A percentile compares a stretch with the other conserved stretches of the same genome.
Evolutionary conservation across 768 basidiomycete genomes (phyloP).

Genomic region (Hericium rajendrae): DNA sequence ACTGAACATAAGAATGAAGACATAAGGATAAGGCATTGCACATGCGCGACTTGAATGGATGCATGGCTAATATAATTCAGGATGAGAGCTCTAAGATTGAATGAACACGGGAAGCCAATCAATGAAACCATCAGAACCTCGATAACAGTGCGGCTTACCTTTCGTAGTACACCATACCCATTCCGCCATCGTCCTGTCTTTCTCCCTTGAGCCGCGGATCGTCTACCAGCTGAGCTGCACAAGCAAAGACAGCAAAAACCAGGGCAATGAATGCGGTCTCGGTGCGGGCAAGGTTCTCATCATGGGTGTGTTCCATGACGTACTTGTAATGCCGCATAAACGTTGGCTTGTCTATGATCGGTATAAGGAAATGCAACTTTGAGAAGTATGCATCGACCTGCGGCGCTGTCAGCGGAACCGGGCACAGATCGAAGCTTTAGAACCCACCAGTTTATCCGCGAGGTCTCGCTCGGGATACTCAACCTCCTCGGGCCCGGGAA

Average conservation of each 20-base stretch:
- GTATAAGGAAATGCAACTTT: constrained; percentile 81
- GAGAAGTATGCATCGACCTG: constrained; percentile 85
- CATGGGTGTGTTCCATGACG: constrained; percentile 62
- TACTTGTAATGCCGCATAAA: constrained; percentile 65
- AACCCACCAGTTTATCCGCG: constrained; percentile 74
- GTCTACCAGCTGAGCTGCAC: constrained; percentile 69
- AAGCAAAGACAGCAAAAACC: constrained; percentile 86
- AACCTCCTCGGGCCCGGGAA: constrained; percentile 77
- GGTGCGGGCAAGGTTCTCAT: constrained; percentile 40
- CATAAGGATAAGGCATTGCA: constrained; percentile 84
- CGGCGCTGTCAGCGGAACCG: constrained; percentile 17
- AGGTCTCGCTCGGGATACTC: constrained; percentile 80
- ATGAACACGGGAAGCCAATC: background rate
- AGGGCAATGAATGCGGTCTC: constrained; percentile 74
- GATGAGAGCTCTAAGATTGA: constrained; percentile 59
- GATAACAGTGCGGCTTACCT: constrained; percentile 37
- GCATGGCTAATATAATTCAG: constrained; percentile 89
- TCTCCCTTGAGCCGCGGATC: constrained; percentile 59
- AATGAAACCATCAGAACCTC: background rate
- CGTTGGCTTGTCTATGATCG: constrained; percentile 76
- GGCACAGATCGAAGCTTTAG: background rate
- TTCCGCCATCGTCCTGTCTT: constrained; percentile 65
- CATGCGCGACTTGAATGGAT: constrained; percentile 76
- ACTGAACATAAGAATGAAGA: constrained; percentile 87
- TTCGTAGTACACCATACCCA: constrained; percentile 87